Evolutionary conservation across 192 early-diverging fungal species (phyloP).

Genomic region (Backusella macrospora): DNA sequence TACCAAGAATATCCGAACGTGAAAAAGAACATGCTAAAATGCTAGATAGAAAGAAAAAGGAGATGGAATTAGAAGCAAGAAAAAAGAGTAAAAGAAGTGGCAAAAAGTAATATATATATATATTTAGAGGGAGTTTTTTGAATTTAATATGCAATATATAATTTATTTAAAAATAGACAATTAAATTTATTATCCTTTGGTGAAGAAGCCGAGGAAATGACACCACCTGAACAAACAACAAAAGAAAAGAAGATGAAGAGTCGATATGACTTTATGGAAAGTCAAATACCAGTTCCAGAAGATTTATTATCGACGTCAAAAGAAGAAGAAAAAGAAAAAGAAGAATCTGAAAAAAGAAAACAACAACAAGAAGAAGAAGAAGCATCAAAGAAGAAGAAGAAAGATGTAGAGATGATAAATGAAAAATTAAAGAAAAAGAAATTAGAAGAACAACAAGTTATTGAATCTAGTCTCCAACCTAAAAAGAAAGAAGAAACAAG

Average conservation of each 20-base stretch:
- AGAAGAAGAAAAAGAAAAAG: constrained; percentile 4
- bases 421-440: constrained; percentile 24
- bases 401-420: neutral
- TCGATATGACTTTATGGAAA: constrained; percentile 74
- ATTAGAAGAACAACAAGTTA: constrained; percentile 21
- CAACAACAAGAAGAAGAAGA: neutral
- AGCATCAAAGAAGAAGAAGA: neutral
- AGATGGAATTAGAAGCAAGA: constrained; percentile 15
- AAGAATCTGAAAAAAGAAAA: neutral
- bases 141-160: neutral
- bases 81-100: constrained; percentile 35
- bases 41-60: constrained; percentile 39
- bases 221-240: constrained; percentile 30
- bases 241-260: constrained; percentile 60
- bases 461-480: neutral
- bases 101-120: constrained; percentile 45
- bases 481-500: neutral
- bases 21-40: constrained; percentile 38
- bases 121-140: too few species aligned
- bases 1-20: constrained; percentile 59
- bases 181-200: constrained; percentile 88
- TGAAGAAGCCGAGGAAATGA: constrained; percentile 73
- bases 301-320: neutral
- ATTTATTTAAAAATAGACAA: constrained; percentile 50
- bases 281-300: constrained; percentile 28